Evolutionary conservation across 306 rosid genomes (phyloP), one percentile per base, ranked within the genome.

Genomic region (Echinosophora koreensis): DNA sequence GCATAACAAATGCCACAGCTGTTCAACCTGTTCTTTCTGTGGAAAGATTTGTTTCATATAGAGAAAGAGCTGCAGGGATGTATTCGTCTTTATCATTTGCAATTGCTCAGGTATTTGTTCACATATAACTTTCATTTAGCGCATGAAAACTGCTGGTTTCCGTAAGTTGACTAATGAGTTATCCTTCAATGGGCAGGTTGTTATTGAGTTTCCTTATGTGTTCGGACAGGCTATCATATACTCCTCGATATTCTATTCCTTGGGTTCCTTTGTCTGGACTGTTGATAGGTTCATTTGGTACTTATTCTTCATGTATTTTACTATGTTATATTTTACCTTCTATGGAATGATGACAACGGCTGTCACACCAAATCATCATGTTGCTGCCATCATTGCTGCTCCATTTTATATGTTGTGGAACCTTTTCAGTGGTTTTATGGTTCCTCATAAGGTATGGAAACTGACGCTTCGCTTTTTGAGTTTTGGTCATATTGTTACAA

Each of bases 341-440:
- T 96, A 96, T 58, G 99, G 99, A 65, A 96, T 96, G 99, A 96
- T 96, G 98, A 91, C 99, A 37, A 96, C 98, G 28, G 99, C 99
- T 14, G 78, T 96, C 86, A 92, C 99, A 7, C 99, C 99, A 81
- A 96, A 96, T 79, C 99, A 96, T 72, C 88, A 96, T 12, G 99
- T 96, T 73, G 99, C 94, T 60, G 81, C 99, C 79, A 85, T 96
- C 63, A 87, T 96, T 34, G 90, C 94, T 80, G 99, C 98, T 83
- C 99, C 99, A 59, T 92, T 93, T 85, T 96, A 92, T 57, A 96
- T 96, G 99, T 84, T 96, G 44, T 96, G 99, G 99, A 96, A 96
- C 89, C 97, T 96, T 58, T 96, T 96, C 90, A 92, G 99, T 66
- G 99, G 99, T 80, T 92, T 96, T 74, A 96, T 96, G 99, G 91